Percentiles rank a stretch among this genome's conserved stretches.
Evolutionary conservation across 441 rosid genomes (phyloP).

Genomic region (Cnidoscolus chayamansa): DNA sequence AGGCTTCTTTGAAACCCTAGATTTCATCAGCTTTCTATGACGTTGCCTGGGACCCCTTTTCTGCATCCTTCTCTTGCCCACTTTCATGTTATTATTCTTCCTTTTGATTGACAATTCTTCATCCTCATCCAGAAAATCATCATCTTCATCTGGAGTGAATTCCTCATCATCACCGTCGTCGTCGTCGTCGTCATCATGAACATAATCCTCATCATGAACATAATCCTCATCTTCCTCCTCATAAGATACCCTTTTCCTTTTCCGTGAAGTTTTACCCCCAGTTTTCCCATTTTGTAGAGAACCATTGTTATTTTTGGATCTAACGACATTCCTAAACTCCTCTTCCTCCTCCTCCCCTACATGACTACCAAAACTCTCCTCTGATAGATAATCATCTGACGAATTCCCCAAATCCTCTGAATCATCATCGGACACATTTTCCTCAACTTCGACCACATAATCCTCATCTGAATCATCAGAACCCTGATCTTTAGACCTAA

Average conservation of each 20-base stretch:
- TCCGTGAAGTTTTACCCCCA: slow-evolving; percentile 40
- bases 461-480: slow-evolving; percentile 98
- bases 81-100: slow-evolving; percentile 35
- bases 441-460: slow-evolving; percentile 77
- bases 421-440: slow-evolving; percentile 56
- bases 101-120: slow-evolving; percentile 43
- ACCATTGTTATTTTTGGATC: slow-evolving; percentile 35
- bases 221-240: slow-evolving; percentile 44
- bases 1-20: slow-evolving; percentile 39
- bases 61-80: slow-evolving; percentile 28
- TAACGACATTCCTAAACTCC: slow-evolving; percentile 37
- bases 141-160: slow-evolving; percentile 60
- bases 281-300: slow-evolving; percentile 33
- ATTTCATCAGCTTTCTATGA: slow-evolving; percentile 43
- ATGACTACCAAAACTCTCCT: slow-evolving; percentile 43
- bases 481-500: slow-evolving; percentile 47
- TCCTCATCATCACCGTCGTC: slow-evolving; percentile 57
- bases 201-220: slow-evolving; percentile 34
- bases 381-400: slow-evolving; percentile 54
- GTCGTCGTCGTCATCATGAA: slow-evolving; percentile 20
- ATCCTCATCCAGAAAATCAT: slow-evolving; percentile 66
- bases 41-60: slow-evolving; percentile 35
- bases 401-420: slow-evolving; percentile 51
- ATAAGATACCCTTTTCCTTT: slow-evolving; percentile 46
- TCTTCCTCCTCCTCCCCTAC: slow-evolving; percentile 32